A percentile compares a stretch with the other conserved stretches of the same genome.
Conservation (phyloP, 345 rosid genomes). For the Cardamine chenopodiifolia region DNA sequence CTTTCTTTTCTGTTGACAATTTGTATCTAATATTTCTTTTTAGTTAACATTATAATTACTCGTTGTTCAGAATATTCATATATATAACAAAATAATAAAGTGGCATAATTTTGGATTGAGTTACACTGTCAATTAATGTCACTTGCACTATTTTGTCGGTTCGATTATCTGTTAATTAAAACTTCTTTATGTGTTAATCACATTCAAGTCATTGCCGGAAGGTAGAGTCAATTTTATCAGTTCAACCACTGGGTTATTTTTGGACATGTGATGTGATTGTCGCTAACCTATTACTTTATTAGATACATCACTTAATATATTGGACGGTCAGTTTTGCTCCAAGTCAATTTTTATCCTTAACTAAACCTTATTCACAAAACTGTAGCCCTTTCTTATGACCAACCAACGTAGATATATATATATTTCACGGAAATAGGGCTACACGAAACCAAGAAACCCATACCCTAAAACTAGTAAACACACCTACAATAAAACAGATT, state of each 20-base stretch:
- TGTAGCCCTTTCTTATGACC: too few relatives aligned
- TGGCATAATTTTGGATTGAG: background rate
- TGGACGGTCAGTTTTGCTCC: constrained; percentile 12
- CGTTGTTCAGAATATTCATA: background rate
- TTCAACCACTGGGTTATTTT: background rate
- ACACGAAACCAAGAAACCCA: background rate
- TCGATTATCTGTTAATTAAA: background rate
- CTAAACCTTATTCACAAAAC: background rate
- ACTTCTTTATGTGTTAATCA: background rate
- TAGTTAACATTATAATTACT: background rate
- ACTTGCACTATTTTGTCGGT: constrained; percentile 23
- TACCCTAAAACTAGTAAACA: background rate
- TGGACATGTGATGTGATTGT: background rate
- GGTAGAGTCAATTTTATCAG: background rate
- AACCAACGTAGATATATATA: too few relatives aligned
- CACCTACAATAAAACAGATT: background rate
- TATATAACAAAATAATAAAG: background rate
- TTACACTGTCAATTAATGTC: background rate
- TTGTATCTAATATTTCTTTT: constrained; percentile 22
- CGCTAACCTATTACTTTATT: background rate
- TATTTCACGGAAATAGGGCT: background rate
- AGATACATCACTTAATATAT: background rate
- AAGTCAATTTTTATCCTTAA: background rate
- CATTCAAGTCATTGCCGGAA: background rate
- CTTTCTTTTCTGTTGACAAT: constrained; percentile 13